Base-by-base conservation (phyloP, 192 early-diverging fungal genomes). In the Coemansia sp. region DNA sequence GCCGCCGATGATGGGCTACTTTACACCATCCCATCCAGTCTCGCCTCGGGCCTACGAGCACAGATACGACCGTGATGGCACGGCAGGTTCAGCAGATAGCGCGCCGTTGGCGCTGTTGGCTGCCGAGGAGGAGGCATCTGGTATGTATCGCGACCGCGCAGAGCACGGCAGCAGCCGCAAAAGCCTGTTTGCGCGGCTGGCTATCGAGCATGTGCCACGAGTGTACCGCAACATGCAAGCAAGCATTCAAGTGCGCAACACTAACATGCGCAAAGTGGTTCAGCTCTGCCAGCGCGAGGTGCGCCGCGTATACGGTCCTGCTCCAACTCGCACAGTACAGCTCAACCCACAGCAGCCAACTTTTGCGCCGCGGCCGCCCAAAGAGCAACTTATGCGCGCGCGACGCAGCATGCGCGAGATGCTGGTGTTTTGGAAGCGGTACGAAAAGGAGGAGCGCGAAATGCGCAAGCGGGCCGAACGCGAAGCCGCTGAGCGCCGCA, bases 401-500 rank as follows among this genome's bases (percentile, higher is more conserved):
- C 85, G 86, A n/a, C 84, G 87, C 17, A 86, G 86, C 39, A 85
- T 85, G 83, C 83, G 86, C 63, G 86, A 93, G 73, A 90, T 94
- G 90, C 74, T 93, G n/a, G 52, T 89, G 37, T 94, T 93, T 65
- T 96, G 94, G 94, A 93, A 93, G 64, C 85, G 88, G 49, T 89
- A 96, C 68, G 94, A 96, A 68, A 89, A 87, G 61, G 92, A 94
- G 75, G 94, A 96, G 77, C 87, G 91, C 14, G 94, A 96, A 38
- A 59, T 88, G 68, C 86, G 92, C 53, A 96, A 94, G 74, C 88
- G 88, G 60, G 93, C 93, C 1, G 93, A 96, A 71, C 88, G 85
- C 53, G 94, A 96, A 75, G 90, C 92, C 2, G 71, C 90, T 21
- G 94, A 96, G 68, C 77, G 82, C 45, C 76, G 87, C 51, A 82